Evolutionary conservation across 2,329 filamentous ascomycete genomes (phyloP).

Genomic region (Sporothrix inflata): DNA sequence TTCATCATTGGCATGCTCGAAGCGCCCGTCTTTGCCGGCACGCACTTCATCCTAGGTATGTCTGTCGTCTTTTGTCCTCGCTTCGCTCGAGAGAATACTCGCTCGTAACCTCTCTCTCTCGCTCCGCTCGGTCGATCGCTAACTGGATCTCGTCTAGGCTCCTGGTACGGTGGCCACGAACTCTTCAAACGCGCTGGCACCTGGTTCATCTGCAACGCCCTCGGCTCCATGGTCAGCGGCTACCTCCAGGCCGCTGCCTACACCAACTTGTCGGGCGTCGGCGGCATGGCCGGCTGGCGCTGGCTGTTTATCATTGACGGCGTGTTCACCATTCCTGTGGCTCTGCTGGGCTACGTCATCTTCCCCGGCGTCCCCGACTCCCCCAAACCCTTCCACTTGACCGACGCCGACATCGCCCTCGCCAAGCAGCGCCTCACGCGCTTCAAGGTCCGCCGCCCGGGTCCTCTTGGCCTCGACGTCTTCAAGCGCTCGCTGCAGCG

Average conservation of each 20-base stretch:
- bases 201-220: conserved; percentile 36
- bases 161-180: conserved; percentile 36
- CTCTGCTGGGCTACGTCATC: conserved; percentile 54
- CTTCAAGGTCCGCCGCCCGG: conserved; percentile 43
- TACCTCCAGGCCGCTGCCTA: conserved; percentile 58
- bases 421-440: conserved; percentile 42
- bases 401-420: conserved; percentile 42
- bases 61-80: not conserved
- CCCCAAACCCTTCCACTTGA: conserved; percentile 45
- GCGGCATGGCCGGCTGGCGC: conserved; percentile 54
- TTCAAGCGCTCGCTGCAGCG: conserved; percentile 50
- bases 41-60: conserved; percentile 41
- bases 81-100: not conserved
- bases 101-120: not conserved
- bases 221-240: conserved; percentile 40
- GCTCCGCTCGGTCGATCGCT: not conserved
- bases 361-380: conserved; percentile 46
- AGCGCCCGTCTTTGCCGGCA: conserved; percentile 41
- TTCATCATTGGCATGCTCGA: conserved; percentile 42
- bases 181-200: conserved; percentile 40
- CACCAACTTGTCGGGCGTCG: conserved; percentile 54
- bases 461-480: conserved; percentile 48
- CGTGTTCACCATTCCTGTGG: conserved; percentile 59
- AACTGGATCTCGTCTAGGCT: conserved; percentile 23
- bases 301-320: conserved; percentile 65